A percentile compares a stretch with the other conserved stretches of the same genome.
Conservation (phyloP, 371 early-diverging fungal genomes). For the Nosema granulosis region DNA sequence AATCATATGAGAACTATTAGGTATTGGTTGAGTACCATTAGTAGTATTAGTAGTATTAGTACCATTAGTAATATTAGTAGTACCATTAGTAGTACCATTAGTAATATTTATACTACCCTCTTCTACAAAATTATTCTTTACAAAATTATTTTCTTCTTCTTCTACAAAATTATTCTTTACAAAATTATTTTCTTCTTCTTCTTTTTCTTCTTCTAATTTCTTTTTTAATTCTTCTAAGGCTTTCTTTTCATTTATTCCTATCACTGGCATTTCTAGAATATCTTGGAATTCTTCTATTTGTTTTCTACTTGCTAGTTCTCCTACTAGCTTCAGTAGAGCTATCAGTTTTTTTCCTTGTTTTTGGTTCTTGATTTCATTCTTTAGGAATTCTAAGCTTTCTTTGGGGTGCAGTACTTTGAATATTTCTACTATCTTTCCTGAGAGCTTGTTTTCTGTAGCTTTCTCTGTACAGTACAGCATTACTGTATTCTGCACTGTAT, state of each 20-base stretch:
- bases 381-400: not conserved
- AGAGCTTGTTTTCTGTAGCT: constrained; percentile 31
- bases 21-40: too few relatives aligned
- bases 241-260: constrained; percentile 25
- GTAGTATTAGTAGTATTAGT: too few relatives aligned
- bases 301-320: not conserved
- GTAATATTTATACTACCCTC: too few relatives aligned
- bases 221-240: constrained; percentile 20
- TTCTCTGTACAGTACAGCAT: constrained; percentile 23
- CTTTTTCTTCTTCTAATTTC: not conserved
- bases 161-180: not conserved
- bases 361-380: not conserved
- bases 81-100: too few relatives aligned
- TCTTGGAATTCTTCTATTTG: not conserved
- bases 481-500: not conserved
- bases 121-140: not conserved
- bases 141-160: not conserved
- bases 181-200: not conserved
- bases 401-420: not conserved
- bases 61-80: too few relatives aligned
- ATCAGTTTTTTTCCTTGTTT: constrained; percentile 23
- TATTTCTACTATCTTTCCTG: constrained; percentile 15
- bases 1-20: too few relatives aligned
- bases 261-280: not conserved
- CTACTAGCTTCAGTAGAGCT: not conserved